Evolutionary conservation across 2,329 filamentous ascomycete species (phyloP).

Genomic region (Fusarium nurragi): DNA sequence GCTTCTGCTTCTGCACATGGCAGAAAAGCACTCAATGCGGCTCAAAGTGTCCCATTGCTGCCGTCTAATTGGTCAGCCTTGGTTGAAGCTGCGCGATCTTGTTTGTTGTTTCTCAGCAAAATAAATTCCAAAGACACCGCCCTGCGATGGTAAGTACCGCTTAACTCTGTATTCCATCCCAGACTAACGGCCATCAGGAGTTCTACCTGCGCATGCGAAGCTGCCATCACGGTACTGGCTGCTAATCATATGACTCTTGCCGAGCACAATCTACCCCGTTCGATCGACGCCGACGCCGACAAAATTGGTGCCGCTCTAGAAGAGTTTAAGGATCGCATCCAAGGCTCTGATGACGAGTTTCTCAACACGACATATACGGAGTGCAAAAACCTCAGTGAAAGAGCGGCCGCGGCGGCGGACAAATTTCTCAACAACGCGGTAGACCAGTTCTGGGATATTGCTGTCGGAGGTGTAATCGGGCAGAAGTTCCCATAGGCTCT

Average conservation of each 20-base stretch:
- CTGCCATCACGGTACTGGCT: not conserved
- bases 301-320: not conserved
- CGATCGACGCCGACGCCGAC: not conserved
- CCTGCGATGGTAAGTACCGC: not conserved
- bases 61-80: slow-evolving; percentile 1
- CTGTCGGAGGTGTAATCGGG: too few species aligned
- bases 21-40: too few species aligned
- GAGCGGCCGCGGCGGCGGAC: not conserved
- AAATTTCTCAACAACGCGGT: not conserved
- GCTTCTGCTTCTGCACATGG: not conserved
- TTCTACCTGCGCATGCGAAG: not conserved
- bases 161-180: rapidly evolving
- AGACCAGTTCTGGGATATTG: too few species aligned
- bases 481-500: too few species aligned
- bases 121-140: not conserved
- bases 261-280: not conserved
- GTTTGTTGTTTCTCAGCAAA: not conserved
- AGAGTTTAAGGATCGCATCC: not conserved
- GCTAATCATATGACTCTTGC: slow-evolving; percentile 2
- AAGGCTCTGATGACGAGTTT: not conserved
- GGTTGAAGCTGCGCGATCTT: slow-evolving; percentile 6
- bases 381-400: not conserved
- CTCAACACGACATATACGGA: not conserved
- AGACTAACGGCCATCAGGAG: not conserved
- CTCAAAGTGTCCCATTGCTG: not conserved